A percentile compares a stretch with the other conserved stretches of the same genome.
Evolutionary conservation across 2,329 filamentous ascomycete species (phyloP).

Genomic region (Nigrospora sphaerica): DNA sequence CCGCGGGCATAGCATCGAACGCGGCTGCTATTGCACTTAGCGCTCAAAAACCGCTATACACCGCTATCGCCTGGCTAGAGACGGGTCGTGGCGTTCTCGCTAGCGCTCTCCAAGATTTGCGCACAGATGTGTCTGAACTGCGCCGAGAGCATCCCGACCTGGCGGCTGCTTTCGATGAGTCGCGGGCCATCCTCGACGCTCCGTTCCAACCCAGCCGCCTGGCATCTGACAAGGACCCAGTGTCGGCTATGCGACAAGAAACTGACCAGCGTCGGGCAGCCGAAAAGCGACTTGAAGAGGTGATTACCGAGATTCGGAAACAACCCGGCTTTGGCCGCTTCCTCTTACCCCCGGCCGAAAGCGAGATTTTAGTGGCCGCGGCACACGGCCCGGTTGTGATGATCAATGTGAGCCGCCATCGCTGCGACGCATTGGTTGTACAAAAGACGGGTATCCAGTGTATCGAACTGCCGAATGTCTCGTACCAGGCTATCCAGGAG

Average conservation of each 20-base stretch:
- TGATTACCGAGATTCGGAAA: slow-evolving; percentile 10
- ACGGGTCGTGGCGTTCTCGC: slow-evolving; percentile 18
- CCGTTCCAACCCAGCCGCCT: background rate
- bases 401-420: slow-evolving; percentile 18
- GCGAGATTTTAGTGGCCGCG: slow-evolving; percentile 13
- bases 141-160: background rate
- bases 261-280: background rate
- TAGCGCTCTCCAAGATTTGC: slow-evolving; percentile 5
- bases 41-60: background rate
- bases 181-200: background rate
- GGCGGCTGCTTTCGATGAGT: background rate
- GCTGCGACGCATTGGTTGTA: slow-evolving; percentile 24
- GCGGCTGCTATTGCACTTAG: slow-evolving; percentile 13
- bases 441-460: slow-evolving; percentile 6
- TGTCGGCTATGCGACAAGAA: background rate
- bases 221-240: background rate
- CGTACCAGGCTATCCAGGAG: background rate
- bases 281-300: background rate
- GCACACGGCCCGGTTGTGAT: slow-evolving; percentile 18
- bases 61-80: slow-evolving; percentile 15
- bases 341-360: slow-evolving; percentile 9
- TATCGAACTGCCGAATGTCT: slow-evolving; percentile 11
- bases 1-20: slow-evolving; percentile 11
- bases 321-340: slow-evolving; percentile 19
- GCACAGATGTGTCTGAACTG: background rate